Percentiles rank a stretch among this genome's conserved stretches.
Evolutionary conservation across 2,329 filamentous ascomycete species (phyloP).

Genomic region (Alternaria dauci): DNA sequence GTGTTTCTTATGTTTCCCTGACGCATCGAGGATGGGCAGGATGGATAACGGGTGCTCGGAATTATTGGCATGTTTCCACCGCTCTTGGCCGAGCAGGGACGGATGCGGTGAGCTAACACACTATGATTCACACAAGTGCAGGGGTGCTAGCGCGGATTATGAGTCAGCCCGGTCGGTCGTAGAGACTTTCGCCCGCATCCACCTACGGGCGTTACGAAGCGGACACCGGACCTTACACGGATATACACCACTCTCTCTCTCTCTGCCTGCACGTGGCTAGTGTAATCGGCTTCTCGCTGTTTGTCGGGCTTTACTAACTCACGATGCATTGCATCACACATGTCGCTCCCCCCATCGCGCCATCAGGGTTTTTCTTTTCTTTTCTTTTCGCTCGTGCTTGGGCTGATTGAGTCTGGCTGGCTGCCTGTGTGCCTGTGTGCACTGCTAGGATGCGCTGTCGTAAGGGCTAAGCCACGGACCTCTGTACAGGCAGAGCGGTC

Average conservation of each 20-base stretch:
- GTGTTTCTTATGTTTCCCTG: constrained; percentile 46
- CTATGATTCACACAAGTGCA: constrained; percentile 35
- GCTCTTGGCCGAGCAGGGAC: constrained; percentile 30
- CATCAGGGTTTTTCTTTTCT: background rate
- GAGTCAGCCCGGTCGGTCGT: constrained; percentile 13
- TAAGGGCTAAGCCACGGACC: constrained; percentile 35
- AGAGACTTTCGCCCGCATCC: constrained; percentile 17
- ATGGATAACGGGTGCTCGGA: constrained; percentile 40
- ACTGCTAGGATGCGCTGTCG: constrained; percentile 31
- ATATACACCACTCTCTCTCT: constrained; percentile 8
- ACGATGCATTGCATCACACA: constrained; percentile 27
- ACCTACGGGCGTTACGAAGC: constrained; percentile 19
- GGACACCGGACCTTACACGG: constrained; percentile 20
- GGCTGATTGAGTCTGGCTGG: constrained; percentile 14
- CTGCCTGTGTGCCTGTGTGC: background rate
- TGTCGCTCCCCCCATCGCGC: constrained; percentile 3
- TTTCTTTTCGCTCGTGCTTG: constrained; percentile 4
- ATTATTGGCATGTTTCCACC: constrained; percentile 40
- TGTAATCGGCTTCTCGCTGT: constrained; percentile 15
- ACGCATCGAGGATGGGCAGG: constrained; percentile 34
- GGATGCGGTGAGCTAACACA: constrained; percentile 28
- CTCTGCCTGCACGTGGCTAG: no score
- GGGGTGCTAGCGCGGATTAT: constrained; percentile 25
- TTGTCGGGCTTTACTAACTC: constrained; percentile 29
- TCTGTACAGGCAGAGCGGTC: constrained; percentile 34